Evolutionary conservation across 441 rosid genomes (phyloP).

Genomic region (Melastoma candidum): DNA sequence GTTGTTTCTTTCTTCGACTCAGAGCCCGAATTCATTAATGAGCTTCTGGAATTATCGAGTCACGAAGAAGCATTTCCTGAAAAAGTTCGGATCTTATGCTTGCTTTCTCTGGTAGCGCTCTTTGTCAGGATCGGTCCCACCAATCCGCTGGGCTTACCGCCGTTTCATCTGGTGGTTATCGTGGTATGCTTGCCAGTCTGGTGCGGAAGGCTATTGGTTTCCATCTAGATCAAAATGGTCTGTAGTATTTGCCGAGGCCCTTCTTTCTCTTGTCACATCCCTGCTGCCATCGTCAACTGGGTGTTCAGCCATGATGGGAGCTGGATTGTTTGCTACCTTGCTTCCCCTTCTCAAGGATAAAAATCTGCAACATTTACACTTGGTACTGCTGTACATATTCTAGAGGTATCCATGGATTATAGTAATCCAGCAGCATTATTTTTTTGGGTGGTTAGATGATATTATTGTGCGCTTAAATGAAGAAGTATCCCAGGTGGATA

Average conservation of each 20-base stretch:
- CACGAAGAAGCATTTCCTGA: slow-evolving; percentile 80
- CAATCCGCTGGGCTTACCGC: slow-evolving; percentile 76
- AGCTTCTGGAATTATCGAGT: slow-evolving; percentile 71
- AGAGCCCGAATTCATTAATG: slow-evolving; percentile 94
- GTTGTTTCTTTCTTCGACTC: slow-evolving; percentile 72
- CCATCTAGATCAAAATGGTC: slow-evolving; percentile 65
- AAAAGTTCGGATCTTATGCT: slow-evolving; percentile 66
- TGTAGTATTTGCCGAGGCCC: slow-evolving; percentile 84
- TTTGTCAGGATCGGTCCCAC: slow-evolving; percentile 90
- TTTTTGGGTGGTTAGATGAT: slow-evolving; percentile 98
- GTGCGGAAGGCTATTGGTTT: slow-evolving; percentile 91
- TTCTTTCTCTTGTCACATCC: slow-evolving; percentile 81
- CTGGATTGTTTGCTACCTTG: slow-evolving; percentile 89
- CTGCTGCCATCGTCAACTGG: slow-evolving; percentile 90
- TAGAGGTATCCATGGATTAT: slow-evolving; percentile 93
- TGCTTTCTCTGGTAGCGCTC: slow-evolving; percentile 74
- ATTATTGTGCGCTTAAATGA: slow-evolving; percentile 72
- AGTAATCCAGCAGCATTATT: slow-evolving; percentile 90
- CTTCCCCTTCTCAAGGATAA: slow-evolving; percentile 93
- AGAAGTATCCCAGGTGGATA: slow-evolving; percentile 70
- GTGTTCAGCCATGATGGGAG: slow-evolving; percentile 95
- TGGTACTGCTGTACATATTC: slow-evolving; percentile 82
- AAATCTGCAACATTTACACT: slow-evolving; percentile 85
- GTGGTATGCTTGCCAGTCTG: slow-evolving; percentile 84
- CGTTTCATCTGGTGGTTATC: slow-evolving; percentile 89